Base-by-base conservation (phyloP, 768 basidiomycete species). In the Termitomyces bulborhizus region DNA sequence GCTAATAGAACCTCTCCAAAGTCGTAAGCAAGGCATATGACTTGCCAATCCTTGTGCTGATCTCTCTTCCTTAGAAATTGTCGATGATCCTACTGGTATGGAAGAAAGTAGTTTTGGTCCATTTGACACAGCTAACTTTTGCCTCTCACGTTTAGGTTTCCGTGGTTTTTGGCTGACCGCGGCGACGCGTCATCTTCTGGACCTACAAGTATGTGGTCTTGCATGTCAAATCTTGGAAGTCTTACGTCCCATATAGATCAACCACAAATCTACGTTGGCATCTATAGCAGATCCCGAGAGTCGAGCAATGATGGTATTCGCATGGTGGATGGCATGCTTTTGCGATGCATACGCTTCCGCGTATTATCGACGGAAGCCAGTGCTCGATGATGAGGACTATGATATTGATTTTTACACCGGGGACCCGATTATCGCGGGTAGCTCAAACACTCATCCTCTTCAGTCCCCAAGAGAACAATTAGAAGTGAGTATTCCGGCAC, bases 271-370 rank as follows among this genome's bases (percentile, higher is more conserved):
- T 3, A 85, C 85, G 37, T 84, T 88, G 74, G 76, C 80, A 9
- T 82, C 77, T 56, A 88, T 90, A 60, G 77, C 81, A 58, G 88
- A 90, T 65, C 76, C 82, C 40, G 90, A 91, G 63, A 83, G 77
- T 48, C 82, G 86, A 51, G 86, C 88, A 26, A 90, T 87, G 6
- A 89, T 93, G 85, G 87, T 90, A 50, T 93, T 92, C 65, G 87
- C 92, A 1, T 94, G 93, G 88, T 95, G 93, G 92, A 88, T 93
- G 82, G 86, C 92, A 7, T 90, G 87, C 68, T 74, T 93, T 45
- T 78, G 82, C 34, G 94, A 97, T 64, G 90, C 91, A 6, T 92
- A 88, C 70, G 82, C 83, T 27, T 81, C 90, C 31, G 84, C 84
- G 32, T 93, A 92, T 69, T 91, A 93, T 71, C 82, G 91, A 57